Evolutionary conservation across 768 basidiomycete genomes (phyloP).

Genomic region (Tricholoma flavovirens): DNA sequence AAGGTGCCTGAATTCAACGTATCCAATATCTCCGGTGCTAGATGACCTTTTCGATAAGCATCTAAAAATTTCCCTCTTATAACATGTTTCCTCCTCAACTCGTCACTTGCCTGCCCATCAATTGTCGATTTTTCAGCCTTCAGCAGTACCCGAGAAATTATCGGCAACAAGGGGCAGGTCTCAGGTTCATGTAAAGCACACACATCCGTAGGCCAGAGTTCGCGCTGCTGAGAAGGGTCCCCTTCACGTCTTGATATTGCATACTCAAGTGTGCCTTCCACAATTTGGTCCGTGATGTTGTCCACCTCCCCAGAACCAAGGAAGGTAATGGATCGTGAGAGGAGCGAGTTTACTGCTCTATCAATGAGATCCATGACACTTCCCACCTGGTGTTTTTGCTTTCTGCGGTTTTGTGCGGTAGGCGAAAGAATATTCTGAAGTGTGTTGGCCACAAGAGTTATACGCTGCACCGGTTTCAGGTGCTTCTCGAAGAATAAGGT

Average conservation of each 20-base stretch:
- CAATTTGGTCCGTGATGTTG: conserved; percentile 58
- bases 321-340: conserved; percentile 41
- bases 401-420: conserved; percentile 39
- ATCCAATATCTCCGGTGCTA: conserved; percentile 57
- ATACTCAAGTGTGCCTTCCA: conserved; percentile 72
- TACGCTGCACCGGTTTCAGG: conserved; percentile 54
- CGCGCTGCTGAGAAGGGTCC: conserved; percentile 27
- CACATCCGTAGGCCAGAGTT: conserved; percentile 49
- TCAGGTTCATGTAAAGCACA: conserved; percentile 61
- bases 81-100: conserved; percentile 19
- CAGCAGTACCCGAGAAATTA: conserved; percentile 44
- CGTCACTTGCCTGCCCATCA: conserved; percentile 14
- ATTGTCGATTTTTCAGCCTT: conserved; percentile 25
- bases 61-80: conserved; percentile 49
- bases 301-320: conserved; percentile 62
- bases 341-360: conserved; percentile 53
- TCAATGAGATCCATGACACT: conserved; percentile 78
- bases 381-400: conserved; percentile 49
- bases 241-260: conserved; percentile 59
- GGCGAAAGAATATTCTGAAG: conserved; percentile 50
- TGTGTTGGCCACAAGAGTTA: conserved; percentile 56
- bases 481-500: conserved; percentile 63
- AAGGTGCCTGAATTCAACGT: conserved; percentile 54
- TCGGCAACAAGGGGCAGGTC: conserved; percentile 47
- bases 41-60: conserved; percentile 55